Evolutionary conservation across 1,284 basidiomycete genomes (phyloP).

Genomic region (Austropuccinia psidii): DNA sequence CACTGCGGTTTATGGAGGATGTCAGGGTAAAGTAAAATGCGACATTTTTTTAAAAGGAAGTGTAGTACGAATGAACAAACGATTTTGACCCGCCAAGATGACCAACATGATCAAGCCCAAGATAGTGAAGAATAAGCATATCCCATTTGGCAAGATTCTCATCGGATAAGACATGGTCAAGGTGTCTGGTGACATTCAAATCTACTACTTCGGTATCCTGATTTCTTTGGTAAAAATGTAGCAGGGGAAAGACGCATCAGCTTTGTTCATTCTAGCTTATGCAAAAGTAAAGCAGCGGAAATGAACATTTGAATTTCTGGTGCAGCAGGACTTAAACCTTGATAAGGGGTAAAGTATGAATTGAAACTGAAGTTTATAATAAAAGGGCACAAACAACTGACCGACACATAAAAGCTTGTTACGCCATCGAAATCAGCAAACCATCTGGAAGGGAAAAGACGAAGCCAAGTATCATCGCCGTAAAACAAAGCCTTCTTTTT

Average conservation of each 20-base stretch:
- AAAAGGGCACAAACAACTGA: slow-evolving; percentile 8
- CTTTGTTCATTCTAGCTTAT: background rate
- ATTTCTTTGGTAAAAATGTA: background rate
- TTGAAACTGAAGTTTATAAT: background rate
- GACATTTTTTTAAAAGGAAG: too few relatives aligned
- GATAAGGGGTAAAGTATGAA: too few relatives aligned
- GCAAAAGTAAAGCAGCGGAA: background rate
- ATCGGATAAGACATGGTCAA: slow-evolving; percentile 34
- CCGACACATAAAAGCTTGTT: slow-evolving; percentile 41
- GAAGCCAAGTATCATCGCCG: slow-evolving; percentile 42
- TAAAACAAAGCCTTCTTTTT: slow-evolving; percentile 37
- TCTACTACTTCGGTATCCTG: slow-evolving; percentile 41
- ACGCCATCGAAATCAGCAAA: slow-evolving; percentile 39
- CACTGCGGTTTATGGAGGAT: slow-evolving; percentile 9
- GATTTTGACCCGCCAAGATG: slow-evolving; percentile 40
- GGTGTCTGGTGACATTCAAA: slow-evolving; percentile 40
- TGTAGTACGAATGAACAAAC: slow-evolving; percentile 3
- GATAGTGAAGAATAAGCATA: slow-evolving; percentile 41
- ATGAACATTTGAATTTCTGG: background rate
- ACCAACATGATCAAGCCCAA: slow-evolving; percentile 42
- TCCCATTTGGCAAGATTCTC: slow-evolving; percentile 36
- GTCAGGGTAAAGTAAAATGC: background rate
- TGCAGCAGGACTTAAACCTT: too few relatives aligned
- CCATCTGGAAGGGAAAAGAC: slow-evolving; percentile 39
- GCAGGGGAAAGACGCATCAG: background rate